These are phyloP conservation scores for Cajanus cajan DNA, from an alignment of 306 rosid genomes.

Conservation along the genomic window DNA sequence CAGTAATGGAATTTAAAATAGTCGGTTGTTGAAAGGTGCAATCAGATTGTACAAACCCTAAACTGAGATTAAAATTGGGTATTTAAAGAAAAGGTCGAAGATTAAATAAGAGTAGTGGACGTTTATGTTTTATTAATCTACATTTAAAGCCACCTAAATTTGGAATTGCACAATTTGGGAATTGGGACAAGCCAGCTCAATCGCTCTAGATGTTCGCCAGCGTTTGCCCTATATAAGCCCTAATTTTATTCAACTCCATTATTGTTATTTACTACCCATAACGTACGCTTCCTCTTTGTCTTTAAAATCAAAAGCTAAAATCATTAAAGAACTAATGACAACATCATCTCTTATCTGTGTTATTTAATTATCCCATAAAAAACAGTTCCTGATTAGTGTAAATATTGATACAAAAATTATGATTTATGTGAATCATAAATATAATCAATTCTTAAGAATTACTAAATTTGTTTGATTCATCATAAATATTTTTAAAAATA, in stretches of 20 bases:
- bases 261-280: not conserved
- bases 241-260: not conserved
- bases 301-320: not conserved
- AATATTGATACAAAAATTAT: too few species aligned
- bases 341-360: not conserved
- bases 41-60: not conserved
- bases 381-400: too few species aligned
- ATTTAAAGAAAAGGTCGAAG: not conserved
- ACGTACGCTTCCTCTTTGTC: not conserved
- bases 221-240: not conserved
- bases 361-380: too few species aligned
- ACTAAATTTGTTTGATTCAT: too few species aligned
- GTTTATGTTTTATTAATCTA: not conserved
- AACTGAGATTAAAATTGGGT: not conserved
- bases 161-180: not conserved
- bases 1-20: not conserved
- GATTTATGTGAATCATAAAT: too few species aligned
- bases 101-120: not conserved
- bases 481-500: too few species aligned
- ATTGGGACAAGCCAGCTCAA: not conserved
- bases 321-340: not conserved
- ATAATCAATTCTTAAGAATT: too few species aligned
- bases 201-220: not conserved
- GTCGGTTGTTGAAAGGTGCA: not conserved
- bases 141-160: not conserved